Conservation (phyloP, 2,329 filamentous ascomycete species). For the Colletotrichum navitas region DNA sequence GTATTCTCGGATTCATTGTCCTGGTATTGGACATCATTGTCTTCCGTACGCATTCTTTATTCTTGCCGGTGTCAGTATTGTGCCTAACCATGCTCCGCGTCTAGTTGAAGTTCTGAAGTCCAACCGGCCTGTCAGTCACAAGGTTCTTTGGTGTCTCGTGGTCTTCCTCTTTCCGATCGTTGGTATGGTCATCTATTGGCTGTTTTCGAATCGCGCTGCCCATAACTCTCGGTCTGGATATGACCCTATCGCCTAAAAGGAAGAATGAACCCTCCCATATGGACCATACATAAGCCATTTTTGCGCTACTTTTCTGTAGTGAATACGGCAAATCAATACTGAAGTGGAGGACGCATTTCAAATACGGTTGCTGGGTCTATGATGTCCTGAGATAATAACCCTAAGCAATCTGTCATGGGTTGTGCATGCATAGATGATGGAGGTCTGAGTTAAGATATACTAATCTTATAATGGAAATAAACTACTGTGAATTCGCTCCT, state of each 20-base stretch:
- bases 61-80: too few relatives aligned
- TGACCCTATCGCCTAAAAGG: slow-evolving; percentile 58
- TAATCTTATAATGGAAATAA: too few relatives aligned
- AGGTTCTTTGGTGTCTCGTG: slow-evolving; percentile 72
- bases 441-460: too few relatives aligned
- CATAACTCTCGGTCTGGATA: slow-evolving; percentile 68
- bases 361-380: neutral
- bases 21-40: slow-evolving; percentile 73
- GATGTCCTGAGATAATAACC: neutral
- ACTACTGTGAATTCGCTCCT: too few relatives aligned
- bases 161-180: slow-evolving; percentile 75
- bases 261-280: neutral
- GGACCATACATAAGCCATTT: neutral
- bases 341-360: neutral
- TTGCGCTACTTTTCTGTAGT: too few relatives aligned
- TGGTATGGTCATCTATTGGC: slow-evolving; percentile 72
- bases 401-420: neutral
- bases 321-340: neutral
- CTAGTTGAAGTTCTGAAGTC: slow-evolving; percentile 75
- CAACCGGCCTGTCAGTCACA: slow-evolving; percentile 67
- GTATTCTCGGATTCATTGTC: slow-evolving; percentile 71
- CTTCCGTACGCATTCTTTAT: slow-evolving; percentile 62
- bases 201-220: slow-evolving; percentile 72
- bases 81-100: slow-evolving; percentile 37
- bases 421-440: neutral